Evolutionary conservation across 352 stramenopile genomes (phyloP).

Genomic region (Phytophthora cryptogea): DNA sequence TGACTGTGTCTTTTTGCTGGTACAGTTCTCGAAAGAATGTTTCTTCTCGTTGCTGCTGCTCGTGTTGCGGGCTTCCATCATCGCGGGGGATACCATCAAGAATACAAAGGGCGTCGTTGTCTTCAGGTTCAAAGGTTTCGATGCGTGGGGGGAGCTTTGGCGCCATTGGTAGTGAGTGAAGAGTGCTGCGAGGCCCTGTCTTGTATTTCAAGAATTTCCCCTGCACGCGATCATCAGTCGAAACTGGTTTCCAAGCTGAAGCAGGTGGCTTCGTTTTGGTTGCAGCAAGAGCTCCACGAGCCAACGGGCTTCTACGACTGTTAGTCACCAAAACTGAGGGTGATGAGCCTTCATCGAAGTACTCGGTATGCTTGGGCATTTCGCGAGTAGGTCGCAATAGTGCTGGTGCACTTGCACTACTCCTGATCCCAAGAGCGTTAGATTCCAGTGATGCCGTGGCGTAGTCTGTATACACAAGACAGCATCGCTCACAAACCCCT

Average conservation of each 20-base stretch:
- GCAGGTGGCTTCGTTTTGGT: slow-evolving; percentile 45
- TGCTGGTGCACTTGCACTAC: slow-evolving; percentile 52
- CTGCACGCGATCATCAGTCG: slow-evolving; percentile 21
- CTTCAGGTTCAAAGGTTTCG: slow-evolving; percentile 52
- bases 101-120: slow-evolving; percentile 34
- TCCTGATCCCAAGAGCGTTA: slow-evolving; percentile 56
- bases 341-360: slow-evolving; percentile 39
- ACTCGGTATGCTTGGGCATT: slow-evolving; percentile 47
- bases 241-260: slow-evolving; percentile 65
- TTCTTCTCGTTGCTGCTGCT: slow-evolving; percentile 55
- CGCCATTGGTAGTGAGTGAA: slow-evolving; percentile 44
- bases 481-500: slow-evolving; percentile 93
- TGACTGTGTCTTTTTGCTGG: slow-evolving; percentile 51
- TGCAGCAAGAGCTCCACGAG: slow-evolving; percentile 1
- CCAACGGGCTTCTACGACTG: slow-evolving; percentile 10
- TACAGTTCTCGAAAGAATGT: slow-evolving; percentile 75
- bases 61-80: slow-evolving; percentile 25
- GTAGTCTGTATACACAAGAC: slow-evolving; percentile 93
- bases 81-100: slow-evolving; percentile 15
- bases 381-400: slow-evolving; percentile 68
- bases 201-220: slow-evolving; percentile 17
- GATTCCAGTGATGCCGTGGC: slow-evolving; percentile 70
- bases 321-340: slow-evolving; percentile 34
- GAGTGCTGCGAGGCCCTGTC: slow-evolving; percentile 26
- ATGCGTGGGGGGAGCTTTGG: slow-evolving; percentile 66